Base-by-base conservation (phyloP, 495 filamentous ascomycete species). In the Xylaria nigripes region DNA sequence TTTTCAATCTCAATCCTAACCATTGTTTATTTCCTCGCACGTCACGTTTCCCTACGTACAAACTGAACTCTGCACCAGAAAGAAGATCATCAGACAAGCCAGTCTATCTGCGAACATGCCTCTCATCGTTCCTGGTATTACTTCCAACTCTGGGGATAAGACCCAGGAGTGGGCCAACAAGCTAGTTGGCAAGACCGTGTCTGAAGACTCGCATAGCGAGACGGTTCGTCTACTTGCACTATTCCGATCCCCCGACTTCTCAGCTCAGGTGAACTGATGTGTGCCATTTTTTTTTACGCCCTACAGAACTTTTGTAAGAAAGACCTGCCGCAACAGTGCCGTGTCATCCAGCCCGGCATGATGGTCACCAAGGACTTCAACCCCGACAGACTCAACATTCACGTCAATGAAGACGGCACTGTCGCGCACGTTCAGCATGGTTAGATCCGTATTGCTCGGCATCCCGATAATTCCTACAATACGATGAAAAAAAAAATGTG, bases 91-190 rank as follows among this genome's bases (percentile, higher is more conserved):
- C n/a, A n/a, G n/a, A n/a, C n/a, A n/a, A n/a, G n/a, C 22, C 40
- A 1, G 38, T 25, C 19, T 18, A 16, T 13, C 41, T 43, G 30
- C 54, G 76, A 85, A 62, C 38, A 92, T 92, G 87, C 87, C 87
- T 76, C 86, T 92, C 70, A 83, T 92, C 63, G 80, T 90, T 16
- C 87, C 87, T 13, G 86, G 82, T 63, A 72, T 90, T 72, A 66
- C 62, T 57, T 79, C 75, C 63, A 77, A 74, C 68, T 65, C 70
- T 10, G 47, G 36, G 27, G 73, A 78, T 62, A 68, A 72, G 65
- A 82, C 81, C 56, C 71, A 78, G 36, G 79, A 85, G 56, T 92
- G 87, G 87, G 69, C 69, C 40, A 81, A 76, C 67, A 88, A 89
- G 76, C 73, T 92, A 15, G 80, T 84, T 48, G 87, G 87, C 55